These are phyloP conservation scores for Colletotrichum sp. DNA, from an alignment of 2,329 filamentous ascomycete species.

Conservation along the genomic window DNA sequence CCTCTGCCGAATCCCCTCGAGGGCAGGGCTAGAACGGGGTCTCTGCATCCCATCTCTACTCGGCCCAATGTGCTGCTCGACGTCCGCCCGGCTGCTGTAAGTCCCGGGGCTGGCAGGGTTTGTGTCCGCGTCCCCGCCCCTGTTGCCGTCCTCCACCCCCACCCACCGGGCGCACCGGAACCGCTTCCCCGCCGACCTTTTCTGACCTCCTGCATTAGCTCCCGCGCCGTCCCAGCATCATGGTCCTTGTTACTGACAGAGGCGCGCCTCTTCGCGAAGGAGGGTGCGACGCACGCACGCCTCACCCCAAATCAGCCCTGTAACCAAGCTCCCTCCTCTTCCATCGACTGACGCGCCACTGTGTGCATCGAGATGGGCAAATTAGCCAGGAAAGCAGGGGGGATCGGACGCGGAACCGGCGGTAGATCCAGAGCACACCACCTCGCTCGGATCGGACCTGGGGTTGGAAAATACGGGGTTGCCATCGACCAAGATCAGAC, in stretches of 20 bases:
- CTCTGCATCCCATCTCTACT: neutral
- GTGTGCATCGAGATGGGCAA: neutral
- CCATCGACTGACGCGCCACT: neutral
- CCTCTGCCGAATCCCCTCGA: neutral
- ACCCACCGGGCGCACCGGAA: neutral
- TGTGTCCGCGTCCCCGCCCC: neutral
- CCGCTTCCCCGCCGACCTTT: neutral
- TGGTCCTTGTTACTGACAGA: neutral
- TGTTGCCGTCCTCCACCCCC: neutral
- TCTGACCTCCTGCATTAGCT: constrained; percentile 14
- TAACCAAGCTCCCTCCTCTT: neutral
- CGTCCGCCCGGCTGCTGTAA: neutral
- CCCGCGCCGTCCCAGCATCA: constrained; percentile 9
- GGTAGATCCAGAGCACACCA: neutral
- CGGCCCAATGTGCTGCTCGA: neutral
- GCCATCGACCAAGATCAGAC: neutral
- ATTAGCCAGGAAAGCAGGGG: neutral
- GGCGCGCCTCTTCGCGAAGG: neutral
- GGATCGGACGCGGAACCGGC: neutral
- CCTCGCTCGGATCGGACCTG: neutral
- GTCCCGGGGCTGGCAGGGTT: neutral
- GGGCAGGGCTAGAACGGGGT: neutral
- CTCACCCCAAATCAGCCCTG: neutral
- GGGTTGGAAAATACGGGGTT: neutral
- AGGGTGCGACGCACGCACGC: neutral